Evolutionary conservation across 1,284 basidiomycete species (phyloP).

Genomic region (Mycosarcoma maydis): DNA sequence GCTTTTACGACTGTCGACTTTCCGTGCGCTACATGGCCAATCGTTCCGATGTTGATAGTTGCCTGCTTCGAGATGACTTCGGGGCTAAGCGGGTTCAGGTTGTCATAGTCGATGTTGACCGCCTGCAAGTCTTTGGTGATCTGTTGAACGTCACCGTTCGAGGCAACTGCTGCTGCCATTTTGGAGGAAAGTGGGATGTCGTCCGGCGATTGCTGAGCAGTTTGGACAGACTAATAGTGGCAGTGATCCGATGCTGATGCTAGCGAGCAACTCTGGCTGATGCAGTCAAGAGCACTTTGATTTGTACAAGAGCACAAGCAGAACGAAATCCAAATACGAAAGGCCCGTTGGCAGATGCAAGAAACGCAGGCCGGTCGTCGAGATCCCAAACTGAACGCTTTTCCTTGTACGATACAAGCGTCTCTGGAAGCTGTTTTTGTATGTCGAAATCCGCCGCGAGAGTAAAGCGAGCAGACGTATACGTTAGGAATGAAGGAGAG

Average conservation of each 20-base stretch:
- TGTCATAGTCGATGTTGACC: conserved; percentile 46
- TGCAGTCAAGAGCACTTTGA: not conserved
- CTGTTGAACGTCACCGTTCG: conserved; percentile 35
- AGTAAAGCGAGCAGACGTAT: too few relatives aligned
- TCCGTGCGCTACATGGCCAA: conserved; percentile 76
- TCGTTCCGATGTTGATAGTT: conserved; percentile 67
- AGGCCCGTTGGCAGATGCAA: conserved; percentile 2
- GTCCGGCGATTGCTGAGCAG: conserved; percentile 2
- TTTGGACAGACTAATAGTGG: not conserved
- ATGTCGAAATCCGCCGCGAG: too few relatives aligned
- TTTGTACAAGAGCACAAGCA: not conserved
- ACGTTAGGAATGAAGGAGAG: too few relatives aligned
- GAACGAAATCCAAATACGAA: too few relatives aligned
- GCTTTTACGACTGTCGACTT: conserved; percentile 99
- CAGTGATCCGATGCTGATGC: not conserved
- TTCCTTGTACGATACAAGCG: too few relatives aligned
- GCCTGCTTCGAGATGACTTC: conserved; percentile 99
- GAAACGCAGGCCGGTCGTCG: not conserved
- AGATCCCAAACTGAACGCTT: too few relatives aligned
- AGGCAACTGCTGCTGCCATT: conserved; percentile 51
- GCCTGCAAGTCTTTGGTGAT: conserved; percentile 43
- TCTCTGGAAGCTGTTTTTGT: too few relatives aligned
- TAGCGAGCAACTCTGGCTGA: not conserved
- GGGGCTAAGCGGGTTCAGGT: conserved; percentile 87
- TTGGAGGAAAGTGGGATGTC: conserved; percentile 6